Evolutionary conservation across 2,329 filamentous ascomycete genomes (phyloP), one percentile per base, ranked within the genome.

Genomic region (Arthrobotrys pseudoclavata): DNA sequence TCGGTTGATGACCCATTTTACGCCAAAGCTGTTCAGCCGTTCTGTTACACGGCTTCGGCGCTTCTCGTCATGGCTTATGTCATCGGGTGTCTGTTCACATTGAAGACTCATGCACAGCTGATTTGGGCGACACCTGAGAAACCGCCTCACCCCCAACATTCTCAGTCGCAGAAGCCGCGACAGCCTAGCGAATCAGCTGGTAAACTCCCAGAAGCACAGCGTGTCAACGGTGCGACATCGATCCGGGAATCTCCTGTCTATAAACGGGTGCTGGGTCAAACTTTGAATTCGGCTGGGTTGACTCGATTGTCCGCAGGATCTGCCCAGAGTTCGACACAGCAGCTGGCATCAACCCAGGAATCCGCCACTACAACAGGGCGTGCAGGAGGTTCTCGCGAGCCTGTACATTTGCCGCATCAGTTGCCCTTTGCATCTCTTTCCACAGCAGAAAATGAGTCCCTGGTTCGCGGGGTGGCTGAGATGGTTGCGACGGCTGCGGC

Each of bases 1-100:
- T 91, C 93, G 18, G 85, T 97, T 3, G 88, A 94, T 77, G 94
- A 98, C 83, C 87, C 90, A 2, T 99, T 99, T 84, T 99, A 96
- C 82, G 86, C 92, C 15, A 90, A 96, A 82, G 95, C 95, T 2
- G 95, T 99, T 7, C 90, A 93, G 53, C 96, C 96, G 0, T 99
- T 97, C 84, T 97, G 93, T 82, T 97, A 94, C 86, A 89, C 97
- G 82, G 91, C 93, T 3, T 93, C 96, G 0, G 85, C 91, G 3
- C 87, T 96, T 82, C 86, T 99, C 13, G 98, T 99, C 85, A 86
- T 97, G 29, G 96, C 94, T 0, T 99, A 99, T 83, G 87, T 96
- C 40, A 96, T 98, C 76, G 96, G 96, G 24, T 86, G 99, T 13
- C 93, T 96, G 87, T 99, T 99, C 84, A 99, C 96, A 0, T 88